Conservation (phyloP, 306 rosid species). For the Vicia faba region DNA sequence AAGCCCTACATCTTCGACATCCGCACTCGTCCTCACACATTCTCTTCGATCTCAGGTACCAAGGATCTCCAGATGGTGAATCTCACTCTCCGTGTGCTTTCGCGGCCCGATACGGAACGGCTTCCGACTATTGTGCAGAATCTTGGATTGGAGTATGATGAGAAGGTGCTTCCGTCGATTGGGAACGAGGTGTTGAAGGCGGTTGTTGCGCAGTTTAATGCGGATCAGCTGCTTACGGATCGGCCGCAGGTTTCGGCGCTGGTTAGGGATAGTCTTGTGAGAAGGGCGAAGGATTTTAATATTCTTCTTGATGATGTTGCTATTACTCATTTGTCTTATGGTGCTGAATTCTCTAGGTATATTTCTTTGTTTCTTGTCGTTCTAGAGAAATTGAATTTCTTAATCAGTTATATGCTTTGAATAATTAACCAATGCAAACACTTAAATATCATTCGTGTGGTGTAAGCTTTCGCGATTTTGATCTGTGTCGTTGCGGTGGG, state of each 20-base stretch:
- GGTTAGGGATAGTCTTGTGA: conserved; percentile 72
- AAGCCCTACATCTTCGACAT: conserved; percentile 92
- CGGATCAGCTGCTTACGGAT: conserved; percentile 91
- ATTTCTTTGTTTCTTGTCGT: not conserved
- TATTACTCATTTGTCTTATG: conserved; percentile 80
- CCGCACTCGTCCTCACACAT: conserved; percentile 84
- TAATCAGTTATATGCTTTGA: not conserved
- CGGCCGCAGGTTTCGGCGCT: conserved; percentile 84
- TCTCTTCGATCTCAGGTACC: conserved; percentile 86
- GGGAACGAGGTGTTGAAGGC: conserved; percentile 91
- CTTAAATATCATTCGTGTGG: too few relatives aligned
- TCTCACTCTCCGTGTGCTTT: conserved; percentile 78
- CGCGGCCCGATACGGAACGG: conserved; percentile 74
- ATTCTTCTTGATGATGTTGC: conserved; percentile 87
- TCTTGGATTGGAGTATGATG: conserved; percentile 92
- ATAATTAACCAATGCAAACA: too few relatives aligned
- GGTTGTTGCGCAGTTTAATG: conserved; percentile 90
- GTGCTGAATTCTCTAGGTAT: conserved; percentile 61
- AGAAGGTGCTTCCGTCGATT: conserved; percentile 89
- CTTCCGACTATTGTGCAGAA: conserved; percentile 76
- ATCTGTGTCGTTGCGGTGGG: too few relatives aligned
- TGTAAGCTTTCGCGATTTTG: too few relatives aligned
- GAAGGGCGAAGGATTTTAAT: conserved; percentile 83
- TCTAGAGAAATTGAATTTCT: not conserved
- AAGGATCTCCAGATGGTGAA: conserved; percentile 95